Percentiles rank a stretch among this genome's conserved stretches.
Conservation (phyloP, 192 early-diverging fungal genomes). For the Rhizophlyctis rosea region DNA sequence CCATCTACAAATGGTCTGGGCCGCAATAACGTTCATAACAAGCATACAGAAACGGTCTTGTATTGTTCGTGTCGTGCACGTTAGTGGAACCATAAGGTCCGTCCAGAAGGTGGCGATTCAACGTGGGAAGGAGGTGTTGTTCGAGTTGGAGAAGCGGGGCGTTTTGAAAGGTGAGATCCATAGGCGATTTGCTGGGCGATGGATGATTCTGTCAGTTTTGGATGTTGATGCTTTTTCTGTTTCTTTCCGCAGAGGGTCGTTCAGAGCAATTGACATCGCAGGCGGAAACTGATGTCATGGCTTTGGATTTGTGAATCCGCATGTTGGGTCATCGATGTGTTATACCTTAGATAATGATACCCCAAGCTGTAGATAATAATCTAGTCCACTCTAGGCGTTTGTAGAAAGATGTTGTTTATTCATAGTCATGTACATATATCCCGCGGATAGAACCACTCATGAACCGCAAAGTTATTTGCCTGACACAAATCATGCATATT, state of each 20-base stretch:
- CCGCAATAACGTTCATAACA: slow-evolving; percentile 29
- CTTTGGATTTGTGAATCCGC: not conserved
- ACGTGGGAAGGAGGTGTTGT: not conserved
- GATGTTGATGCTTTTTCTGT: not conserved
- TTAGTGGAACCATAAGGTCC: not conserved
- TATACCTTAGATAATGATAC: too few relatives aligned
- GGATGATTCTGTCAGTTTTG: not conserved
- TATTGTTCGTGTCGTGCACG: slow-evolving; percentile 27
- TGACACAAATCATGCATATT: too few relatives aligned
- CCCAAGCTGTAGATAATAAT: too few relatives aligned
- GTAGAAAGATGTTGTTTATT: too few relatives aligned
- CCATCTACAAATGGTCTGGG: slow-evolving; percentile 21
- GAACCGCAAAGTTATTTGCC: too few relatives aligned
- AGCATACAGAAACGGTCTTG: slow-evolving; percentile 9
- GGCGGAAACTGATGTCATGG: not conserved
- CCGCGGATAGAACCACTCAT: too few relatives aligned
- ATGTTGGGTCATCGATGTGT: too few relatives aligned
- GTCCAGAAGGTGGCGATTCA: not conserved
- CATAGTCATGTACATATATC: too few relatives aligned
- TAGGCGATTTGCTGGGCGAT: not conserved
- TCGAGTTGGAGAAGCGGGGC: not conserved
- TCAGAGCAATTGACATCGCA: not conserved
- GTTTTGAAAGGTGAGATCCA: not conserved
- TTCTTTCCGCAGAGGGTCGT: not conserved
- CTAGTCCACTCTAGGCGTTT: too few relatives aligned